Conservation (phyloP, 768 basidiomycete genomes). For the Saitozyma podzolica region DNA sequence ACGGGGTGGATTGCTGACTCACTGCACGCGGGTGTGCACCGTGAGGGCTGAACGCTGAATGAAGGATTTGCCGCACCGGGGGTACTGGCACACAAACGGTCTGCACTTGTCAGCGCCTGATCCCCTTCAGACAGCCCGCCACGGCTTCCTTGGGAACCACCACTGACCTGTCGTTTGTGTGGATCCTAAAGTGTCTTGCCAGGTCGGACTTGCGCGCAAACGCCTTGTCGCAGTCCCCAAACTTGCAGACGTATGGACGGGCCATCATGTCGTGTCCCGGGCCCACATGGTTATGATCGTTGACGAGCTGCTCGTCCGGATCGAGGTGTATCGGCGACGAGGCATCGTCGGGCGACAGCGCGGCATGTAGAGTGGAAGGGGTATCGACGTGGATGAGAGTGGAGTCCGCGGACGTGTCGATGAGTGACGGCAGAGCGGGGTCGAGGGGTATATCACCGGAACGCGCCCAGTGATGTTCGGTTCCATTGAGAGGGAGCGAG, state of each 20-base stretch:
- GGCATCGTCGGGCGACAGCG: no score
- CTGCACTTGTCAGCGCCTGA: conserved; percentile 17
- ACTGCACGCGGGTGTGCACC: conserved; percentile 52
- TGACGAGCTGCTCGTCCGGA: conserved; percentile 34
- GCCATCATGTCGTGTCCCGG: conserved; percentile 28
- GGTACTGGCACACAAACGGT: conserved; percentile 39
- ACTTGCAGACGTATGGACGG: conserved; percentile 45
- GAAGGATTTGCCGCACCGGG: conserved; percentile 45
- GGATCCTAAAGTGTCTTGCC: conserved; percentile 54
- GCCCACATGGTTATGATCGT: conserved; percentile 38
- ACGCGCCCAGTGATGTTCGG: no score
- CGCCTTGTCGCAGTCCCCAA: conserved; percentile 47
- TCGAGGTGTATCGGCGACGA: not conserved
- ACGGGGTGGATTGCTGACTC: conserved; percentile 19
- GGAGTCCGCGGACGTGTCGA: no score
- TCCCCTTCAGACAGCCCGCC: not conserved
- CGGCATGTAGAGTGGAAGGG: no score
- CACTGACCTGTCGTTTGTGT: conserved; percentile 55
- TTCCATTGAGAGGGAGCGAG: no score
- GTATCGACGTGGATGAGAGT: no score
- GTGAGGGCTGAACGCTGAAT: conserved; percentile 50
- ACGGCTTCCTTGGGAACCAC: not conserved
- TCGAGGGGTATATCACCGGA: no score
- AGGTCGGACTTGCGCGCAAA: conserved; percentile 55
- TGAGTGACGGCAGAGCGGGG: no score